phyloP scores from a whole-genome alignment of 2,329 filamentous ascomycete species.

The Fusarium hostae region DNA sequence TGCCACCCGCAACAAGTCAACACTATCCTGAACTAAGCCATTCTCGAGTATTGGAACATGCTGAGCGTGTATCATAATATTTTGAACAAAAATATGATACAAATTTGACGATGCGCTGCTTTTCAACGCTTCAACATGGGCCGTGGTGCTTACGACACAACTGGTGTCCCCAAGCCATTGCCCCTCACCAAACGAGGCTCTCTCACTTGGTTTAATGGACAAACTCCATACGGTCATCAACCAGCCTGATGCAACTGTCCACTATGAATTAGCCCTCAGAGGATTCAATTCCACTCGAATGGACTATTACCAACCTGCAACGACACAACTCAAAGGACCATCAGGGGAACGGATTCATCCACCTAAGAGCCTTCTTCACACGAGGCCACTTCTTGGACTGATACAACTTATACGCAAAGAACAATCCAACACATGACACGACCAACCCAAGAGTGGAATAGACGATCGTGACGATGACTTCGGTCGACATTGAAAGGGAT shows the following conservation, averaged over 20 bases:
- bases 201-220: neutral
- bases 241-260: neutral
- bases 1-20: neutral
- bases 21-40: accelerated
- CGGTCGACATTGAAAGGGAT: neutral
- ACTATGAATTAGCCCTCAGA: neutral
- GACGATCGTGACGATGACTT: neutral
- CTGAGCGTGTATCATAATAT: neutral
- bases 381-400: neutral
- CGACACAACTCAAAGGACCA: too few relatives aligned
- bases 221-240: neutral
- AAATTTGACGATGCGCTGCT: neutral
- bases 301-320: neutral
- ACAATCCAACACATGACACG: neutral
- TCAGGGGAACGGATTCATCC: neutral
- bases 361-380: neutral
- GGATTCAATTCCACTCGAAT: accelerated
- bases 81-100: neutral
- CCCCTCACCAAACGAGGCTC: neutral
- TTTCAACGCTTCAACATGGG: neutral
- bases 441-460: neutral
- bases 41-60: neutral
- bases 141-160: neutral
- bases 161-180: neutral
- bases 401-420: neutral